Evolutionary conservation across 768 basidiomycete species (phyloP), one percentile per base, ranked within the genome.

Genomic region (Cyathus striatus): DNA sequence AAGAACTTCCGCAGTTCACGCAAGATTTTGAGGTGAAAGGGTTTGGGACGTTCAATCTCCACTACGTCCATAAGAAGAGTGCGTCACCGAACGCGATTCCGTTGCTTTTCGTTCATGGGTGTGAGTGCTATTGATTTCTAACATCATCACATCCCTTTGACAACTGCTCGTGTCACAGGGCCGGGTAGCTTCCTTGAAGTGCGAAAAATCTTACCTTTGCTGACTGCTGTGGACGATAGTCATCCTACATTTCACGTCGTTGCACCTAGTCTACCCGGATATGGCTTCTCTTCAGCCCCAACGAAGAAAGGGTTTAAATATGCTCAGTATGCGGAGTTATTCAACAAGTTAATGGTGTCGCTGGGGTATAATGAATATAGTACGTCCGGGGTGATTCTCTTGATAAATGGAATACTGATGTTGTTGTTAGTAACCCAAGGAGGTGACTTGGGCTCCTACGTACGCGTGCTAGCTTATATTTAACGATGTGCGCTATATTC

Each of bases 161-260:
- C n/a, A 20, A 18, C 21, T 32, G 14, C n/a, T 10, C 10, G n/a
- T n/a, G n/a, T n/a, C 14, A 10, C 44, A 78, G 78, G 79, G 79
- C 76, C 78, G 0, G 78, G 78, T 35, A 62, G 68, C 39, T 76
- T 77, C 52, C 41, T 68, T 16, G 76, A 80, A 54, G 70, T 66
- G 13, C 52, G 59, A 36, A 80, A 78, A 57, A 53, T 80, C 4
- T 55, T 81, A 1, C 72, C 76, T 1, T 51, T 78, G 5, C 55
- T 81, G 46, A 65, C 69, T 0, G 54, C 58, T 9, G 54, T 58
- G 0, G 61, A 64, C 2, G 59, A 64, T 0, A 60, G 70, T 6
- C 53, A 58, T 36, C 77, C 76, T 2, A 73, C 68, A 41, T 80
- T 81, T 51, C 75, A 79, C 45, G 74, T 81, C 13, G 75, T 81